These are phyloP conservation scores for Saturnispora gosingensis DNA, from an alignment of 805 yeast species.

Conservation along the genomic window DNA sequence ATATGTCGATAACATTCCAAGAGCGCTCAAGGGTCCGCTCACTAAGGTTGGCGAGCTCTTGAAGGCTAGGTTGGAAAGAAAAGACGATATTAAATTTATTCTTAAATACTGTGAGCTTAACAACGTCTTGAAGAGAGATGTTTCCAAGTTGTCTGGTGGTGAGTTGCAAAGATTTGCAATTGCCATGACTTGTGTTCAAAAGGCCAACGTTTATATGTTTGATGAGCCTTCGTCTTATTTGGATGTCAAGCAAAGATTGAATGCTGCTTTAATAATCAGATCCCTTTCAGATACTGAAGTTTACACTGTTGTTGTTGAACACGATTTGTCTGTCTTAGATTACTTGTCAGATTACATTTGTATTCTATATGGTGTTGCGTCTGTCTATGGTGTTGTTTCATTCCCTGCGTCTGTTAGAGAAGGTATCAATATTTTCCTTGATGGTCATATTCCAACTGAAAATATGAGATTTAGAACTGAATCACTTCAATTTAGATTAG, in stretches of 20 bases:
- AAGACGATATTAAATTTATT: conserved; percentile 54
- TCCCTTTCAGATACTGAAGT: conserved; percentile 65
- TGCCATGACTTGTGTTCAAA: conserved; percentile 94
- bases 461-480: conserved; percentile 96
- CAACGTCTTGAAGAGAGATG: conserved; percentile 77
- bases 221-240: conserved; percentile 98
- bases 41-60: conserved; percentile 80
- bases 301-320: conserved; percentile 96
- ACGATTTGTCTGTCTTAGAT: conserved; percentile 95
- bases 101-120: conserved; percentile 65
- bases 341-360: conserved; percentile 95
- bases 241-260: conserved; percentile 97
- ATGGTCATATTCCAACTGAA: conserved; percentile 96
- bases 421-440: conserved; percentile 97
- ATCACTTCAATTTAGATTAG: conserved; percentile 84
- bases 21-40: conserved; percentile 87
- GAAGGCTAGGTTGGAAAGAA: conserved; percentile 68
- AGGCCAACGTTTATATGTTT: conserved; percentile 95
- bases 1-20: conserved; percentile 94
- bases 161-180: conserved; percentile 97
- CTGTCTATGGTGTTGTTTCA: conserved; percentile 97
- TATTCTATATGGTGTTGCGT: conserved; percentile 95
- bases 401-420: conserved; percentile 96
- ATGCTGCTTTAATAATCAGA: conserved; percentile 93
- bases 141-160: conserved; percentile 90